These are phyloP conservation scores for Fusarium coffeatum DNA, from an alignment of 2,329 filamentous ascomycete genomes.

Conservation along the genomic window DNA sequence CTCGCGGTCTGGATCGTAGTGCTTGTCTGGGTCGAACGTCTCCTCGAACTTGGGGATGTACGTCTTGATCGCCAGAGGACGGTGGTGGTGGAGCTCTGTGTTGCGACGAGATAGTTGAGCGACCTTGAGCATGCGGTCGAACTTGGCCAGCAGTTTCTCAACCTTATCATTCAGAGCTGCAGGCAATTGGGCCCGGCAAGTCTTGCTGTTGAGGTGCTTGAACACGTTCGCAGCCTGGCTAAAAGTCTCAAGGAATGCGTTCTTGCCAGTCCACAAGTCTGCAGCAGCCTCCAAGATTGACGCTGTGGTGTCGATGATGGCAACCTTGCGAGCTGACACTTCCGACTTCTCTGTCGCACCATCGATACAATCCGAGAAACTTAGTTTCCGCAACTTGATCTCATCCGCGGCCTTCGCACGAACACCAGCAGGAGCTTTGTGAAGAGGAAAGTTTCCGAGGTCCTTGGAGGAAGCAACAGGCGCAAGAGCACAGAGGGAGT, in stretches of 20 bases:
- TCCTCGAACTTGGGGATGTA: constrained; percentile 97
- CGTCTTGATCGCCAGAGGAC: constrained; percentile 86
- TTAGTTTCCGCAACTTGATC: constrained; percentile 62
- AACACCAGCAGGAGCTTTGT: constrained; percentile 64
- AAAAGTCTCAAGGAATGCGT: constrained; percentile 84
- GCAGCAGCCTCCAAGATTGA: constrained; percentile 75
- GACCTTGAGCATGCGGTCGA: constrained; percentile 67
- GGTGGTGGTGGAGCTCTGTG: constrained; percentile 89
- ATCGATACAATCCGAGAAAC: constrained; percentile 67
- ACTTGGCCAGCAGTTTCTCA: constrained; percentile 57
- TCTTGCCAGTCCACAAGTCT: constrained; percentile 77
- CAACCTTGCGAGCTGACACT: constrained; percentile 61
- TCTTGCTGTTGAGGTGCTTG: constrained; percentile 68
- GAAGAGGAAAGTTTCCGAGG: constrained; percentile 70
- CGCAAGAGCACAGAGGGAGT: constrained; percentile 76
- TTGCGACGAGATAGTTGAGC: constrained; percentile 77
- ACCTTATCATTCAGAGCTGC: constrained; percentile 54
- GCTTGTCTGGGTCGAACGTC: constrained; percentile 90
- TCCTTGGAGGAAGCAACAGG: constrained; percentile 61
- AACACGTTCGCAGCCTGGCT: constrained; percentile 69
- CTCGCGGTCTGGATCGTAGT: constrained; percentile 96
- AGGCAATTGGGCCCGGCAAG: constrained; percentile 64
- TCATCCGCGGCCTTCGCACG: constrained; percentile 61
- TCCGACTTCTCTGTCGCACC: constrained; percentile 50
- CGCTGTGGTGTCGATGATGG: constrained; percentile 71